Evolutionary conservation across 1,139 yeast species (phyloP), one percentile per base, ranked within the genome.

Genomic region (Candida tetrigidarum): DNA sequence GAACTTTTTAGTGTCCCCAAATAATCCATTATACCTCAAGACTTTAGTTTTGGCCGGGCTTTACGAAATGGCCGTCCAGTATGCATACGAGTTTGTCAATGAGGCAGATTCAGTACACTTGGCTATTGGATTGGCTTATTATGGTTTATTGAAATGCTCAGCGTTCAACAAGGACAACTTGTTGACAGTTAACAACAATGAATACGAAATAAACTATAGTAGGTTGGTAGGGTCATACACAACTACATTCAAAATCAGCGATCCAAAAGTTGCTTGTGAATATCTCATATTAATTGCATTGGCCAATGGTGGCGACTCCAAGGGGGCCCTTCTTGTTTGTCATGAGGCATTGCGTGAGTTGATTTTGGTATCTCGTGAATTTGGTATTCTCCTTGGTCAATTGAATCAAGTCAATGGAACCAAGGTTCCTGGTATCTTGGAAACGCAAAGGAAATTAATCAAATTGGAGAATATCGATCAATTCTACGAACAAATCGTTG

Each of bases 61-160:
- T 43, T 92, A 84, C 62, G 97, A 91, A 57, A 74, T 80, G 49
- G 97, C 97, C 0, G 81, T 90, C 14, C 84, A 84, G 50, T 83
- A 86, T 60, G 71, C 87, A 12, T 71, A 67, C 52, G 85, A 85
- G 54, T 69, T 75, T 36, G 71, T 80, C 37, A 85, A 81, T 60
- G 96, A 89, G 60, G 80, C 88, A 46, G 97, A 90, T 60, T 88
- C 96, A 2, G 96, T 91, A 11, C 98, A 95, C 66, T 77, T 91
- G 53, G 90, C 96, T 1, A 86, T 93, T 55, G 91, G 88, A 0
- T 74, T 93, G 44, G 81, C 84, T 9, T 86, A 88, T 62, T 84
- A 84, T 59, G 92, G 96, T 0, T 69, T 90, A 45, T 63, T 91
- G 48, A 80, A 81, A 41, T 81, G 84, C 5, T 67, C 80, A 2